Evolutionary conservation across 768 basidiomycete species (phyloP), one percentile per base, ranked within the genome.

Genomic region (Cyathus striatus): DNA sequence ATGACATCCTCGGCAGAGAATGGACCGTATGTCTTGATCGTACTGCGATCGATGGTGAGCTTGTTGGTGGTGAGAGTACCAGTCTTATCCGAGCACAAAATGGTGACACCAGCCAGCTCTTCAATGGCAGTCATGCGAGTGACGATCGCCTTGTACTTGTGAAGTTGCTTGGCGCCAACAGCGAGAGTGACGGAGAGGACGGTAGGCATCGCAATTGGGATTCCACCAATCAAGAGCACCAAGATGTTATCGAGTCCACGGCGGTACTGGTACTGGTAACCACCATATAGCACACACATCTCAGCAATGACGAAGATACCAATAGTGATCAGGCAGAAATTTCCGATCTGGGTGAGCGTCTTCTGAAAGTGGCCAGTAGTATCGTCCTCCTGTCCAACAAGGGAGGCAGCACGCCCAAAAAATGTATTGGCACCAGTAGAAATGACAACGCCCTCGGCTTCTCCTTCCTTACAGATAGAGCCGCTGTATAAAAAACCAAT

Each of bases 121-220:
- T 98, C 95, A 47, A 98, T 98, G 52, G 95, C 95, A 23, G 95
- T 98, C 73, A 98, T 98, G 76, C 94, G 94, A 42, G 95, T 98
- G 65, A 98, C 95, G 54, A 96, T 97, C 53, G 95, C 95, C 79
- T 98, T 96, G 81, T 97, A 91, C 75, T 94, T 95, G 54, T 94
- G 94, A 52, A 98, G 86, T 60, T 98, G 95, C 67, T 96, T 93
- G 37, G 95, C 95, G 68, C 95, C 95, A 60, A 98, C 94, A 39
- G 95, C 95, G 56, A 97, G 90, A 22, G 95, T 97, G 65, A 97
- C 95, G 43, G 93, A 96, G 45, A 98, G 70, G 51, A 98, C 94
- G 44, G 95, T 98, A 52, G 95, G 95, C 95, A 98, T 98, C 60
- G 95, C 95, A 66, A 97, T 98, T 56, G 95, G 95, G 60, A 98